Percentiles rank a stretch among this genome's conserved stretches.
Evolutionary conservation across 345 rosid species (phyloP).

Genomic region (Citrus mangshanensis): DNA sequence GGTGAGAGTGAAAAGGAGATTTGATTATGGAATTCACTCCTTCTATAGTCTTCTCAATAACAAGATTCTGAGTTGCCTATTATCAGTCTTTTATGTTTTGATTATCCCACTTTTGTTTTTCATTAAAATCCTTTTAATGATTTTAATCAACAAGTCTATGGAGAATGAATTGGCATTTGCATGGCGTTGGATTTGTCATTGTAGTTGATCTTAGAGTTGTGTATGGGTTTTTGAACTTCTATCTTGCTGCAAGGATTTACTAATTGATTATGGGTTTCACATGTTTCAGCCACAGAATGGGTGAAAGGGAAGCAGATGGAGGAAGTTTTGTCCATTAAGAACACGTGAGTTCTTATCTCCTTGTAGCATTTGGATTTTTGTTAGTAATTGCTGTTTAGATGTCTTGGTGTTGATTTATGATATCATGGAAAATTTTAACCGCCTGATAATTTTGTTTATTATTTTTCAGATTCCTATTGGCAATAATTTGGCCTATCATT

Average conservation of each 20-base stretch:
- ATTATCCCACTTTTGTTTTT: neutral
- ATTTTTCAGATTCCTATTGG: neutral
- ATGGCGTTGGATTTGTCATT: neutral
- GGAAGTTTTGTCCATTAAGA: constrained; percentile 83
- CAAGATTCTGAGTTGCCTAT: neutral
- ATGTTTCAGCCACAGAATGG: constrained; percentile 86
- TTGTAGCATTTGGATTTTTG: neutral
- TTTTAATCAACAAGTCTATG: neutral
- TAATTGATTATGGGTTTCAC: neutral
- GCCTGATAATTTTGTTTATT: neutral
- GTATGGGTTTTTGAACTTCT: neutral
- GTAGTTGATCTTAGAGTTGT: neutral
- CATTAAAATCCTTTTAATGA: neutral
- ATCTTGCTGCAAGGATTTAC: neutral
- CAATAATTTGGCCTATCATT: neutral
- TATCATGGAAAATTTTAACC: neutral
- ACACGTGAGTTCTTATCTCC: constrained; percentile 58
- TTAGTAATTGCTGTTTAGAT: neutral
- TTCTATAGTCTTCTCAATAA: neutral
- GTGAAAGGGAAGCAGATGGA: constrained; percentile 95
- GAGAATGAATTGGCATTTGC: neutral
- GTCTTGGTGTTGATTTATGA: neutral
- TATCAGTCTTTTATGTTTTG: no score
- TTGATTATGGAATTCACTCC: neutral
- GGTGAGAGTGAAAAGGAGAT: neutral